These are phyloP conservation scores for Ceratocystis cubensis DNA, from an alignment of 2,329 filamentous ascomycete species.

Conservation along the genomic window DNA sequence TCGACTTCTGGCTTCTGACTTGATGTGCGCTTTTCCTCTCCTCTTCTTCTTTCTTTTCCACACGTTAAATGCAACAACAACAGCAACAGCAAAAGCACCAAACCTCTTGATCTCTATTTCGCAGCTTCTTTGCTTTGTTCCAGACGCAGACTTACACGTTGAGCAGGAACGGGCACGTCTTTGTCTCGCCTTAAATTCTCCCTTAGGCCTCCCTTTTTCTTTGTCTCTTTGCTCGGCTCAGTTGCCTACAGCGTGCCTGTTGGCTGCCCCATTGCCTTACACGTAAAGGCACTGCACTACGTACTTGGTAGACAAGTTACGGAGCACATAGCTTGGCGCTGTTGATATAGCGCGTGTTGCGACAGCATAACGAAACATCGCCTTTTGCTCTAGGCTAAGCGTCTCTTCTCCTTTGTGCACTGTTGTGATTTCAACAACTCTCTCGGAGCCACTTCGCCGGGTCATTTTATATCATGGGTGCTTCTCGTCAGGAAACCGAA, in stretches of 20 bases:
- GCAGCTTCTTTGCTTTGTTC: not conserved
- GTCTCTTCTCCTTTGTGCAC: not conserved
- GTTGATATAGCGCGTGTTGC: not conserved
- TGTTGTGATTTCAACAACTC: not conserved
- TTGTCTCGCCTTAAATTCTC: not conserved
- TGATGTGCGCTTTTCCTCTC: not conserved
- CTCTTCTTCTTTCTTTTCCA: conserved; percentile 3
- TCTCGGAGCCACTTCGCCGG: not conserved
- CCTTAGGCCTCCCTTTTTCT: not conserved
- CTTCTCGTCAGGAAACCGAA: conserved; percentile 8
- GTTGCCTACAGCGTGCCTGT: not conserved
- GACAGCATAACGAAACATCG: not conserved
- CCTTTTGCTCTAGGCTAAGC: too few species aligned
- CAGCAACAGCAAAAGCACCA: not conserved
- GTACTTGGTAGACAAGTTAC: not conserved
- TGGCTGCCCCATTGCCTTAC: not conserved
- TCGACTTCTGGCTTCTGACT: not conserved
- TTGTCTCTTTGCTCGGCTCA: not conserved
- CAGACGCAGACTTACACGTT: not conserved
- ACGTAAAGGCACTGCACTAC: not conserved
- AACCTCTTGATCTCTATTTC: not conserved
- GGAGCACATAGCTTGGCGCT: not conserved
- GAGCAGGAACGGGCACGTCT: not conserved
- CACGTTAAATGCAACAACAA: not conserved
- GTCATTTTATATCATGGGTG: conserved; percentile 3